Evolutionary conservation across 2,329 filamentous ascomycete genomes (phyloP).

Genomic region (Amauroascus verrucosus): DNA sequence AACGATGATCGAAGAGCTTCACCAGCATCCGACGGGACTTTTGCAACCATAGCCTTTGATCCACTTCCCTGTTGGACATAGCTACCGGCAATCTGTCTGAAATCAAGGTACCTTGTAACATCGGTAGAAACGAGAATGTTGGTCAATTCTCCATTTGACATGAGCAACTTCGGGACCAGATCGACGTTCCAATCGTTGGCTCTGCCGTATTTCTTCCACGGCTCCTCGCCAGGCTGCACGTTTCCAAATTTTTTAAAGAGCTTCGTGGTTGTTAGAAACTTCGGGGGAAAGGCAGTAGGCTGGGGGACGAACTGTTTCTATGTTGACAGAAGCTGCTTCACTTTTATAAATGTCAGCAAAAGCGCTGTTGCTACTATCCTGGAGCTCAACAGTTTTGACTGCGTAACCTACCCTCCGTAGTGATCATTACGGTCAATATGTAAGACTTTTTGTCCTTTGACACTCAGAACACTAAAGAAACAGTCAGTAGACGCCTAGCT

Average conservation of each 20-base stretch:
- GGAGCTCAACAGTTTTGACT: constrained; percentile 29
- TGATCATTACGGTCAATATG: constrained; percentile 98
- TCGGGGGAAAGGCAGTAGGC: neutral
- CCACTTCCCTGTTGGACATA: constrained; percentile 83
- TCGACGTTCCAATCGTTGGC: constrained; percentile 99
- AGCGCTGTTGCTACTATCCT: neutral
- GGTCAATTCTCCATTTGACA: constrained; percentile 96
- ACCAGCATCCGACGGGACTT: constrained; percentile 85
- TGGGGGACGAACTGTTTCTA: constrained; percentile 62
- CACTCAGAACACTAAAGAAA: constrained; percentile 67
- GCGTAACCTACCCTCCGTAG: constrained; percentile 68
- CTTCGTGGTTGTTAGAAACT: constrained; percentile 41
- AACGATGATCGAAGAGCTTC: constrained; percentile 87
- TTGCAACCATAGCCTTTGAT: constrained; percentile 83
- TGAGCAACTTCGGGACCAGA: constrained; percentile 93
- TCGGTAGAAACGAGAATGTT: constrained; percentile 98
- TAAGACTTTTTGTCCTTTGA: constrained; percentile 97
- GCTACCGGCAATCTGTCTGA: constrained; percentile 90
- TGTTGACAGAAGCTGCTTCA: constrained; percentile 92
- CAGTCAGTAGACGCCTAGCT: constrained; percentile 13
- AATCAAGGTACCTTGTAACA: constrained; percentile 77
- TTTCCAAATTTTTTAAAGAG: constrained; percentile 97
- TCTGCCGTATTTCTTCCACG: constrained; percentile 96
- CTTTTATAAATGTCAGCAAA: constrained; percentile 37
- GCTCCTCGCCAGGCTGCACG: constrained; percentile 66